phyloP scores from a whole-genome alignment of 2,329 filamentous ascomycete species.

The Ophiostoma himal-ulmi region DNA sequence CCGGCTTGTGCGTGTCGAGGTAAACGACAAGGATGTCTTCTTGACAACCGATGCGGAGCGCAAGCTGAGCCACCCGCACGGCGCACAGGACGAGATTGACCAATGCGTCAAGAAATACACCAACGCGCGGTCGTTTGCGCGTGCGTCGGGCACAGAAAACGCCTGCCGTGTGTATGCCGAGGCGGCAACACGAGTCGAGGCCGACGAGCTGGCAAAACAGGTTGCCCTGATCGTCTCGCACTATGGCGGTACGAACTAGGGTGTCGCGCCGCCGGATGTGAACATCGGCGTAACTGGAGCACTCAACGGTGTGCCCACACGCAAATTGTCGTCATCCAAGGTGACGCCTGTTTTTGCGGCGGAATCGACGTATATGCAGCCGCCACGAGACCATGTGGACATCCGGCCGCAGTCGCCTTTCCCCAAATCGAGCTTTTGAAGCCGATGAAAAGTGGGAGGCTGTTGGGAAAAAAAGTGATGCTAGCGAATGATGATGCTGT shows the following conservation, averaged over 20 bases:
- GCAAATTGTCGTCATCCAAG: neutral
- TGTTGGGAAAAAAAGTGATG: neutral
- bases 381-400: neutral
- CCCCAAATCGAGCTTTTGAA: neutral
- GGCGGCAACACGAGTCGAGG: conserved; percentile 80
- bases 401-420: neutral
- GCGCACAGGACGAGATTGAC: conserved; percentile 82
- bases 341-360: neutral
- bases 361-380: neutral
- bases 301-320: neutral
- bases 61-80: conserved; percentile 70
- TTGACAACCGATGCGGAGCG: conserved; percentile 89
- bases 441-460: neutral
- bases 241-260: conserved; percentile 35
- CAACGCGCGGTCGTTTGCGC: conserved; percentile 81
- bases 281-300: neutral
- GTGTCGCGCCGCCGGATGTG: neutral
- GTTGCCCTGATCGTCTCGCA: conserved; percentile 71
- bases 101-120: conserved; percentile 83
- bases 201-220: conserved; percentile 81
- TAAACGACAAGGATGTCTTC: conserved; percentile 82
- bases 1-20: conserved; percentile 87
- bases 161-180: conserved; percentile 94
- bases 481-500: neutral
- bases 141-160: conserved; percentile 92